Percentiles rank a stretch among this genome's conserved stretches.
These are phyloP conservation scores for Quercus gilva DNA, from an alignment of 306 rosid species.

Conservation along the genomic window DNA sequence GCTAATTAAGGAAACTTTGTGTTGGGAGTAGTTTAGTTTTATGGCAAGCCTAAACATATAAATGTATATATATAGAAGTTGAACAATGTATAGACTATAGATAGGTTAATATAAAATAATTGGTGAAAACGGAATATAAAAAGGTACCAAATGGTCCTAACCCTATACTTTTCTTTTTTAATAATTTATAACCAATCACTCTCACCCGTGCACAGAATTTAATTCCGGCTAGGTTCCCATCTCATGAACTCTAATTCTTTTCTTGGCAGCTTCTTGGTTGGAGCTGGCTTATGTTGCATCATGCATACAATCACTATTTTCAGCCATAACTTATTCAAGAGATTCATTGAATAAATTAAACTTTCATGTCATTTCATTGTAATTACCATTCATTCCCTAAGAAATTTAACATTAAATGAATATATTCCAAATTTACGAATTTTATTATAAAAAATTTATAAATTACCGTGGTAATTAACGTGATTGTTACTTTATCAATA, in stretches of 20 bases:
- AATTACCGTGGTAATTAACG: too few species aligned
- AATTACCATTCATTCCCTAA: constrained; percentile 31
- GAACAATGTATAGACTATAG: background rate
- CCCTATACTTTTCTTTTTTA: too few species aligned
- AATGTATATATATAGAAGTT: background rate
- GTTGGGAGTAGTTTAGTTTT: constrained; percentile 4
- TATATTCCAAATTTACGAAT: too few species aligned
- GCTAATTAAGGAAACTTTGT: background rate
- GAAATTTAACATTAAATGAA: constrained; percentile 10
- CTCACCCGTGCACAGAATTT: constrained; percentile 10
- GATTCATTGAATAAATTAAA: background rate
- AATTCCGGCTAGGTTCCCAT: constrained; percentile 25
- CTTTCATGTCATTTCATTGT: constrained; percentile 38
- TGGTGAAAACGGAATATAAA: background rate
- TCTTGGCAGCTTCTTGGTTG: constrained; percentile 38
- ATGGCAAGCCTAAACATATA: background rate
- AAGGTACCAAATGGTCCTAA: too few species aligned
- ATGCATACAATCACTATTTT: constrained; percentile 2
- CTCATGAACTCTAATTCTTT: constrained; percentile 3
- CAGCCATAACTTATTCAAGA: background rate
- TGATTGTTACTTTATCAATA: too few species aligned
- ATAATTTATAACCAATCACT: constrained; percentile 13
- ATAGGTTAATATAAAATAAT: background rate
- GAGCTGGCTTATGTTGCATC: background rate
- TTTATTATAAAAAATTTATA: too few species aligned